Base-by-base conservation (phyloP, 2,329 filamentous ascomycete genomes). In the Pseudogymnoascus verrucosus region DNA sequence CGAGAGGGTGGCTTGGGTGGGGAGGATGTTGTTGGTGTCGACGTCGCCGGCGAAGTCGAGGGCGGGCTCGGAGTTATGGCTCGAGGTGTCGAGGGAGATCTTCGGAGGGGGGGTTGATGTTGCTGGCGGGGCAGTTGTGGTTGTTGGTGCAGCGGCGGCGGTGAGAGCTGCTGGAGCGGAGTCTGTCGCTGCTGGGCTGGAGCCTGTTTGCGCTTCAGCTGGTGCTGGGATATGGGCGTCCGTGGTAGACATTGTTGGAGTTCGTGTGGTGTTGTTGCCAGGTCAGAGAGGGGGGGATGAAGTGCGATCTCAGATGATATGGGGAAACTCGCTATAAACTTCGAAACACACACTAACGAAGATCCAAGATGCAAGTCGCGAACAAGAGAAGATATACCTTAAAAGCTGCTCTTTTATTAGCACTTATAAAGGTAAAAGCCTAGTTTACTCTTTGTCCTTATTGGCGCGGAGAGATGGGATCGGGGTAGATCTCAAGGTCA, bases 11-110 rank as follows among this genome's bases (percentile, higher is more conserved):
- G 79, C 77, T 19, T 72, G 68, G 0, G 80, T 76, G 0, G 85
- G 85, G 2, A 87, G 70, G 39, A 81, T 77, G 69, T 88, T 79
- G 71, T 80, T 82, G 10, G 80, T 85, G 60, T 78, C 73, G 14
- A 87, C 76, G 61, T 83, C 77, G 66, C 84, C 84, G 8, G 79
- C 76, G 69, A 87, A 86, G 68, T 87, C 83, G 28, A 73, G 72
- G 1, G 78, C 65, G n/a, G 63, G 63, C 31, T 63, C 63, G 23
- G 59, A 61, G 59, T 40, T 19, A 2, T n/a, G 34, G 21, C 39
- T 61, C 8, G 36, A 26, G 34, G 59, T 40, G 7, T 39, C 59
- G 10, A 61, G 36, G 39, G 59, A 61, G 34, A 39, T 61, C 39
- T 61, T 61, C 10, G 59, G 59, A 3, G 23, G 59, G 19, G 23